Conservation (phyloP, 2,329 filamentous ascomycete genomes). For the Claviceps purpurea region DNA sequence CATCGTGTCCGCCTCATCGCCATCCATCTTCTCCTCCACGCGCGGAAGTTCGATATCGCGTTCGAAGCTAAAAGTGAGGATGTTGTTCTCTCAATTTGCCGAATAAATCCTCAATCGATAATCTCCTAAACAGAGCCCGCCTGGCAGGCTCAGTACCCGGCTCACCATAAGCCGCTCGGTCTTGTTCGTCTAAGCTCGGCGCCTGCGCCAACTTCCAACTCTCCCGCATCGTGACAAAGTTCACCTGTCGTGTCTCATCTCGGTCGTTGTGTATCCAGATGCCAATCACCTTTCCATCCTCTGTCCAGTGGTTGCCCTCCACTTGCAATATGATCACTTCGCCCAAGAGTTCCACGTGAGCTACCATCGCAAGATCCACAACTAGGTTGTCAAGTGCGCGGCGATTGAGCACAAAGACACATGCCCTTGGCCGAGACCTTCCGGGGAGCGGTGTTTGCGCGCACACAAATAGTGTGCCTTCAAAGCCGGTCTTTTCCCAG, state of each 20-base stretch:
- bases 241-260: constrained; percentile 28
- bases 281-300: constrained; percentile 31
- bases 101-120: constrained; percentile 34
- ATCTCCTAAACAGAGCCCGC: constrained; percentile 28
- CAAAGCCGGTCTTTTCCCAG: constrained; percentile 79
- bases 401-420: constrained; percentile 62
- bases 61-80: not conserved
- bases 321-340: constrained; percentile 39
- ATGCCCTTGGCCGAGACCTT: constrained; percentile 27
- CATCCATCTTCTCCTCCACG: not conserved
- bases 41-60: not conserved
- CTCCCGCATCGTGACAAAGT: constrained; percentile 28
- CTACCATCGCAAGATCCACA: constrained; percentile 46
- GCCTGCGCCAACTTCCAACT: constrained; percentile 27
- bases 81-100: constrained; percentile 16
- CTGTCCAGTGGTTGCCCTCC: constrained; percentile 18
- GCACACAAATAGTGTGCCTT: constrained; percentile 84
- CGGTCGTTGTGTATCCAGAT: constrained; percentile 42
- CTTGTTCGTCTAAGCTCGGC: constrained; percentile 14
- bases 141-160: constrained; percentile 26
- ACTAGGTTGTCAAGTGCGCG: constrained; percentile 58
- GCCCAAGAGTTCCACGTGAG: constrained; percentile 48
- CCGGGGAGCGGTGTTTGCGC: constrained; percentile 36
- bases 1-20: no score
- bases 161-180: constrained; percentile 17